Conservation (phyloP, 495 filamentous ascomycete genomes). For the Tuber aestivum region DNA sequence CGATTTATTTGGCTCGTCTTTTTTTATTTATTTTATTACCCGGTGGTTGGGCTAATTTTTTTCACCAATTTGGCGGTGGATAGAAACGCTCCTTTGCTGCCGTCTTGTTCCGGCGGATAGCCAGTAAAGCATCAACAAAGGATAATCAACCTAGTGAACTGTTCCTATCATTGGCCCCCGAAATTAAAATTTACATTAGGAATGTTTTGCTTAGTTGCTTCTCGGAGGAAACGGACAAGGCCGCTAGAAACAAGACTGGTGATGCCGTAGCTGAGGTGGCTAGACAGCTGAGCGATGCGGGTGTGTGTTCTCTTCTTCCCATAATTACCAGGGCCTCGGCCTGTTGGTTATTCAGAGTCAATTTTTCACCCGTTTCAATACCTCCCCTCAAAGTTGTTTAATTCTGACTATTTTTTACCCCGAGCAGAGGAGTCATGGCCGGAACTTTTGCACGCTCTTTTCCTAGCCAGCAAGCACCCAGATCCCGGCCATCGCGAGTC, state of each 20-base stretch:
- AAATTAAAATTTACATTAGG: conserved; percentile 71
- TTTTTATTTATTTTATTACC: conserved; percentile 9
- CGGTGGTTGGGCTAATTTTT: neutral
- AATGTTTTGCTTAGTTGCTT: conserved; percentile 73
- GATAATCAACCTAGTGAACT: conserved; percentile 68
- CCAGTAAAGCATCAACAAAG: conserved; percentile 75
- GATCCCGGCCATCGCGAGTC: conserved; percentile 78
- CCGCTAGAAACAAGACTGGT: conserved; percentile 87
- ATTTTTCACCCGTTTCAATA: conserved; percentile 17
- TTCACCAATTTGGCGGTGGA: conserved; percentile 22
- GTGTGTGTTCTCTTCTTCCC: conserved; percentile 51
- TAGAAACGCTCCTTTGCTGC: conserved; percentile 84
- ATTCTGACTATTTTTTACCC: conserved; percentile 13
- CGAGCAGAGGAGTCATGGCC: conserved; percentile 74
- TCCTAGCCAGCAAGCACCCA: conserved; percentile 75
- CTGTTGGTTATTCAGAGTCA: conserved; percentile 12
- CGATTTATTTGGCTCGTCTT: neutral
- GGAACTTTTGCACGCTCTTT: conserved; percentile 78
- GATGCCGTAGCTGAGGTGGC: conserved; percentile 94
- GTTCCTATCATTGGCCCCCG: conserved; percentile 65
- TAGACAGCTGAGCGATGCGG: conserved; percentile 84
- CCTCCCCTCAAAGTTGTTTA: neutral
- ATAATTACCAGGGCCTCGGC: neutral
- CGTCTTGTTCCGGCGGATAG: conserved; percentile 89
- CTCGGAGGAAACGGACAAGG: conserved; percentile 59